Conservation (phyloP, 768 basidiomycete species). For the Tulasnella sp. region DNA sequence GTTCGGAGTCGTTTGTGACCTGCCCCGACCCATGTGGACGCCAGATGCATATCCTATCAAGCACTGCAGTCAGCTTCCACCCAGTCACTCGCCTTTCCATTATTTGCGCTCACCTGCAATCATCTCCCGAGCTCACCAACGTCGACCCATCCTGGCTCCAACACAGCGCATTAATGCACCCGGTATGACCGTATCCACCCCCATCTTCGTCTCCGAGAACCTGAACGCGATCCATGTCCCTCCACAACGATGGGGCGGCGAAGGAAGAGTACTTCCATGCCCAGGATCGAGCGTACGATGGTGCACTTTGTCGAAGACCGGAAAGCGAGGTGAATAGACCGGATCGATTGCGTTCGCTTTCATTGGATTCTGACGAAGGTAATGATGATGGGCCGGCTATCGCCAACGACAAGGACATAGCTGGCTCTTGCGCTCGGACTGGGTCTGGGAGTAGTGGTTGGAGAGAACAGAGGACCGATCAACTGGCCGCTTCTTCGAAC, state of each 20-base stretch:
- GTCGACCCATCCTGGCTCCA: constrained; percentile 26
- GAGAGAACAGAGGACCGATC: background rate
- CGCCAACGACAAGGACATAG: background rate
- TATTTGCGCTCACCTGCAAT: constrained; percentile 19
- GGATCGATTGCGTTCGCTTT: background rate
- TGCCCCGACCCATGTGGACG: constrained; percentile 40
- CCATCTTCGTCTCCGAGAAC: constrained; percentile 49
- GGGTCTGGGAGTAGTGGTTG: background rate
- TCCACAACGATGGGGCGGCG: background rate
- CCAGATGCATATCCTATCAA: constrained; percentile 67
- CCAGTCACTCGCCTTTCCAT: background rate
- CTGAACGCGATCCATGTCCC: constrained; percentile 42
- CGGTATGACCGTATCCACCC: constrained; percentile 47
- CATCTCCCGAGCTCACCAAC: constrained; percentile 26
- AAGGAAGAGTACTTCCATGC: background rate
- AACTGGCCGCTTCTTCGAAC: background rate
- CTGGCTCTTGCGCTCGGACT: background rate
- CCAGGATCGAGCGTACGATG: background rate
- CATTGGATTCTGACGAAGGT: background rate
- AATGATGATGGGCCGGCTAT: background rate
- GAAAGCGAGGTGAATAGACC: constrained; percentile 1
- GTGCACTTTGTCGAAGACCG: background rate
- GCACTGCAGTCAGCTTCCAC: background rate
- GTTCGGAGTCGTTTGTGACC: constrained; percentile 32
- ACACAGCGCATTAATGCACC: constrained; percentile 33